Percentiles rank a stretch among this genome's conserved stretches.
phyloP scores from a whole-genome alignment of 768 basidiomycete genomes.

The Dendrothele bispora region DNA sequence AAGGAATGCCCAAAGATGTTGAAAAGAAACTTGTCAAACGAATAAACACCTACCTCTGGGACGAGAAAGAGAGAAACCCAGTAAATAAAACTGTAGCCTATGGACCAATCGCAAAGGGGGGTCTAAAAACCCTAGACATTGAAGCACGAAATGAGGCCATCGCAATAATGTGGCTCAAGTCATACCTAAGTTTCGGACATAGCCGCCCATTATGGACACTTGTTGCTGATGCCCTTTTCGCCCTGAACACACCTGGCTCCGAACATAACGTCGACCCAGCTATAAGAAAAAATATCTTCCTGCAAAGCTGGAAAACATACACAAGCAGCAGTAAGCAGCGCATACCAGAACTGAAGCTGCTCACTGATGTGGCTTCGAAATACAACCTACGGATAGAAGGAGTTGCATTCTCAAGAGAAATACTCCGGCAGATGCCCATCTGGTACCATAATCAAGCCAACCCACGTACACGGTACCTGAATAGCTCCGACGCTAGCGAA shows the following conservation, averaged over 20 bases:
- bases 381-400: constrained; percentile 16
- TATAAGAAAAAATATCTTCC: constrained; percentile 17
- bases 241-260: background rate
- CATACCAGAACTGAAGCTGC: constrained; percentile 11
- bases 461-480: background rate
- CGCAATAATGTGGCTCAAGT: constrained; percentile 20
- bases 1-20: constrained; percentile 25
- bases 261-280: background rate
- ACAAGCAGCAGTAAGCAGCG: constrained; percentile 9
- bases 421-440: constrained; percentile 21
- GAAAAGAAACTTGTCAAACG: constrained; percentile 13
- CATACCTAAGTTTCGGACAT: constrained; percentile 15
- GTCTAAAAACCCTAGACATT: constrained; percentile 6
- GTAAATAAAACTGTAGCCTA: constrained; percentile 25
- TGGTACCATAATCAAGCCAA: constrained; percentile 29
- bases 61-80: background rate
- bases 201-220: constrained; percentile 26
- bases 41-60: constrained; percentile 20
- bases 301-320: constrained; percentile 26
- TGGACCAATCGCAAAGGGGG: constrained; percentile 1
- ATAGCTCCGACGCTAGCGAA: background rate
- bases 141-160: constrained; percentile 14
- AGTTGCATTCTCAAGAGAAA: constrained; percentile 4
- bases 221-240: constrained; percentile 24
- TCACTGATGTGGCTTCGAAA: constrained; percentile 21